Conservation (phyloP, 129 eudicot genomes). For the Erigeron canadensis region DNA sequence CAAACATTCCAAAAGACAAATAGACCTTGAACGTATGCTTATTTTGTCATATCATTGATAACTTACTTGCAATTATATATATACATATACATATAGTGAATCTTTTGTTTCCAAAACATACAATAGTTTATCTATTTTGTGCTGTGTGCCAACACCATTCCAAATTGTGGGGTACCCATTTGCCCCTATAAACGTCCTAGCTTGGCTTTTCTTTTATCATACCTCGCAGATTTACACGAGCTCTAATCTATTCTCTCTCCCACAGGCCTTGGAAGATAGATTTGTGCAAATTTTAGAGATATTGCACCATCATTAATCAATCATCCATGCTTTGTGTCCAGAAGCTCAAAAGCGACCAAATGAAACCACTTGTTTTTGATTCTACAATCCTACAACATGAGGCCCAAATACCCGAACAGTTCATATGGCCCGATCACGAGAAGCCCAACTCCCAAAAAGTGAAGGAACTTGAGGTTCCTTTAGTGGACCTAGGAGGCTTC, state of each 20-base stretch:
- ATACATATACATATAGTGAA: constrained; percentile 2
- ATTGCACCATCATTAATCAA: constrained; percentile 27
- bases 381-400: constrained; percentile 38
- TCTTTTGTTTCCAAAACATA: constrained; percentile 36
- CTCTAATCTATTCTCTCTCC: constrained; percentile 23
- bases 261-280: not conserved
- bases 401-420: constrained; percentile 53
- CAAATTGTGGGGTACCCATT: constrained; percentile 42
- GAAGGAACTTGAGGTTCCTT: constrained; percentile 41
- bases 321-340: constrained; percentile 26
- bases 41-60: constrained; percentile 31
- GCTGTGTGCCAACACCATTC: constrained; percentile 41
- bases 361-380: constrained; percentile 42
- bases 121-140: constrained; percentile 21
- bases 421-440: constrained; percentile 57
- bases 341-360: constrained; percentile 13
- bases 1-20: constrained; percentile 48
- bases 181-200: constrained; percentile 51
- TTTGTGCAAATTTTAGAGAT: constrained; percentile 24
- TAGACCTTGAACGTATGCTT: constrained; percentile 31
- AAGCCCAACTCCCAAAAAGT: constrained; percentile 38
- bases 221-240: constrained; percentile 32
- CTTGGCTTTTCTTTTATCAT: constrained; percentile 56
- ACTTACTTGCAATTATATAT: constrained; percentile 25
- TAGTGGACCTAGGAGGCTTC: constrained; percentile 48